These are phyloP conservation scores for Plasmodium coatneyi DNA, from an alignment of 169 alveolate genomes.

Conservation along the genomic window DNA sequence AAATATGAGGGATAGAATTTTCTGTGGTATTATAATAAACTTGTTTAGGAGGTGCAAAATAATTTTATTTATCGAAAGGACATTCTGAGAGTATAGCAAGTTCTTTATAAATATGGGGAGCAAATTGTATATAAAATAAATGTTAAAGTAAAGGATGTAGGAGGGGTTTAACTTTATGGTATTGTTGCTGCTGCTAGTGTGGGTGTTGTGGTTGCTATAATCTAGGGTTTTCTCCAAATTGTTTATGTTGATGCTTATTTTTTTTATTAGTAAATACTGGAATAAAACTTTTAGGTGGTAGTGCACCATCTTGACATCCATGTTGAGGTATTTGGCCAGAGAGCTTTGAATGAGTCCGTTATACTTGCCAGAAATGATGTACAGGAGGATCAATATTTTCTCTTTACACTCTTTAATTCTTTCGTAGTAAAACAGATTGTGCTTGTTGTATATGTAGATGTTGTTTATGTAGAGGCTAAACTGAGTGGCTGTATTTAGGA, in stretches of 20 bases:
- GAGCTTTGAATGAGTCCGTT: slow-evolving; percentile 67
- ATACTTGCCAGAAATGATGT: slow-evolving; percentile 31
- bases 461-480: slow-evolving; percentile 37
- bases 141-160: slow-evolving; percentile 53
- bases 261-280: slow-evolving; percentile 63
- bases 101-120: slow-evolving; percentile 68
- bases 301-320: slow-evolving; percentile 46
- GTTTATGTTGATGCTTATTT: slow-evolving; percentile 63
- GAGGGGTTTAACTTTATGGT: slow-evolving; percentile 51
- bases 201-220: background rate
- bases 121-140: slow-evolving; percentile 54
- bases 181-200: background rate
- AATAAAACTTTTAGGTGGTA: slow-evolving; percentile 43
- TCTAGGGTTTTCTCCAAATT: slow-evolving; percentile 1
- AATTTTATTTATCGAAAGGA: slow-evolving; percentile 61
- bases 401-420: slow-evolving; percentile 71
- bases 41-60: slow-evolving; percentile 47
- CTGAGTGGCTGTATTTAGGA: slow-evolving; percentile 10
- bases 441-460: slow-evolving; percentile 65
- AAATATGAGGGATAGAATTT: slow-evolving; percentile 44
- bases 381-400: slow-evolving; percentile 54
- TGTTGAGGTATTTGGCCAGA: slow-evolving; percentile 24
- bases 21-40: slow-evolving; percentile 69
- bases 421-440: slow-evolving; percentile 66
- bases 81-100: slow-evolving; percentile 55